A percentile compares a stretch with the other conserved stretches of the same genome.
Conservation (phyloP, 352 stramenopile genomes). For the Blastocystis sp. region DNA sequence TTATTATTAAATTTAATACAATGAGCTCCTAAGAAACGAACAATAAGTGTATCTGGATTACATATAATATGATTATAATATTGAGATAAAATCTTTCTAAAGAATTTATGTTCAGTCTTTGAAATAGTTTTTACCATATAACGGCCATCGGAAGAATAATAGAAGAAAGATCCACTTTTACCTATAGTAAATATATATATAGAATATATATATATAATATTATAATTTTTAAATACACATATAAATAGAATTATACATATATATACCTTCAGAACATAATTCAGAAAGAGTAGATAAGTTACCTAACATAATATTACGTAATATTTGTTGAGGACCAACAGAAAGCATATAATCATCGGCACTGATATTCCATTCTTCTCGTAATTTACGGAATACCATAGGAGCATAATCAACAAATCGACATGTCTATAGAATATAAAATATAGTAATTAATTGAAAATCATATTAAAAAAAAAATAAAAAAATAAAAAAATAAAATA, state of each 20-base stretch:
- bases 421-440: conserved; percentile 46
- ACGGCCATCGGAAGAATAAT: conserved; percentile 84
- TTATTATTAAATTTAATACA: conserved; percentile 60
- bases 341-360: conserved; percentile 69
- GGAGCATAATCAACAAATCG: conserved; percentile 67
- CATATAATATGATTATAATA: conserved; percentile 89
- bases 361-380: conserved; percentile 61
- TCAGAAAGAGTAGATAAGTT: conserved; percentile 39
- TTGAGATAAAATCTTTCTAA: conserved; percentile 78
- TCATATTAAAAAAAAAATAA: conserved; percentile 54
- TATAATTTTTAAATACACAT: conserved; percentile 89
- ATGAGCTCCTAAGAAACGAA: conserved; percentile 87
- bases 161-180: conserved; percentile 98
- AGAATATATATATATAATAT: conserved; percentile 91
- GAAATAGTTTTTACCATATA: conserved; percentile 99
- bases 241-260: too few species aligned
- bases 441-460: conserved; percentile 52
- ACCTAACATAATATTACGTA: conserved; percentile 41
- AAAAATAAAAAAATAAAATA: conserved; percentile 46
- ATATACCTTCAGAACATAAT: conserved; percentile 41
- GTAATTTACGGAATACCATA: conserved; percentile 60
- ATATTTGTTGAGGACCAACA: conserved; percentile 43
- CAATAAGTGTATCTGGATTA: conserved; percentile 86
- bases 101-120: conserved; percentile 90
- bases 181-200: too few species aligned